A percentile compares a stretch with the other conserved stretches of the same genome.
Conservation (phyloP, 257 asterid species). For the Misopates orontium region DNA sequence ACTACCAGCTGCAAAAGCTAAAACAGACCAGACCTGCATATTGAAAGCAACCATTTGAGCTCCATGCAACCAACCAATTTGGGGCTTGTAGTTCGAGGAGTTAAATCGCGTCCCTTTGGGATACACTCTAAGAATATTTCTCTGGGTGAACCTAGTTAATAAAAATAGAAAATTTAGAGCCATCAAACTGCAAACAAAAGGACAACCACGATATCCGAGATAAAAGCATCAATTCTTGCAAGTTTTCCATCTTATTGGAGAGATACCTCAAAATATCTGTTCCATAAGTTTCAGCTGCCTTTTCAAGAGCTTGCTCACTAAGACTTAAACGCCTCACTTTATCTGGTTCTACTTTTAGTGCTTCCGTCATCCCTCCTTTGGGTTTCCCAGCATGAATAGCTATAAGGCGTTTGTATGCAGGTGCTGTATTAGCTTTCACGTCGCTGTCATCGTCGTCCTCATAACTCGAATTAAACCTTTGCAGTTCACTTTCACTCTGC, state of each 20-base stretch:
- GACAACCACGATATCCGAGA: not conserved
- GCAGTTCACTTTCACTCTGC: slow-evolving; percentile 39
- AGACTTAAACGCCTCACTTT: slow-evolving; percentile 75
- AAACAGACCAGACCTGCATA: slow-evolving; percentile 62
- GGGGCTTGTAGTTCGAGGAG: slow-evolving; percentile 87
- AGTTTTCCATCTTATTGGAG: slow-evolving; percentile 17
- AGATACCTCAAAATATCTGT: slow-evolving; percentile 45
- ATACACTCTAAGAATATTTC: slow-evolving; percentile 71
- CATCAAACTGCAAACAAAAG: slow-evolving; percentile 20
- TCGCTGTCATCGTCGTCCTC: slow-evolving; percentile 57
- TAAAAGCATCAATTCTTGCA: not conserved
- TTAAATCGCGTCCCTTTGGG: slow-evolving; percentile 81
- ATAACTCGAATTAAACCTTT: slow-evolving; percentile 28
- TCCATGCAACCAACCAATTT: slow-evolving; percentile 86
- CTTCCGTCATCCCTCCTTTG: slow-evolving; percentile 58
- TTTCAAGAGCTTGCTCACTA: slow-evolving; percentile 81
- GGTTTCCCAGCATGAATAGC: slow-evolving; percentile 87
- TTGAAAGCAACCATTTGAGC: slow-evolving; percentile 97
- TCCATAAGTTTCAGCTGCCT: slow-evolving; percentile 44
- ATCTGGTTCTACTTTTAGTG: slow-evolving; percentile 45
- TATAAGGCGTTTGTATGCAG: slow-evolving; percentile 65
- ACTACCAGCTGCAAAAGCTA: not conserved
- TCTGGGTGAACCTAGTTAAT: slow-evolving; percentile 68
- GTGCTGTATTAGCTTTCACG: slow-evolving; percentile 38
- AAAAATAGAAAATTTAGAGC: slow-evolving; percentile 6